Evolutionary conservation across 148 eudicot species (phyloP), one percentile per base, ranked within the genome.

Genomic region (Fagopyrum homotropicum): DNA sequence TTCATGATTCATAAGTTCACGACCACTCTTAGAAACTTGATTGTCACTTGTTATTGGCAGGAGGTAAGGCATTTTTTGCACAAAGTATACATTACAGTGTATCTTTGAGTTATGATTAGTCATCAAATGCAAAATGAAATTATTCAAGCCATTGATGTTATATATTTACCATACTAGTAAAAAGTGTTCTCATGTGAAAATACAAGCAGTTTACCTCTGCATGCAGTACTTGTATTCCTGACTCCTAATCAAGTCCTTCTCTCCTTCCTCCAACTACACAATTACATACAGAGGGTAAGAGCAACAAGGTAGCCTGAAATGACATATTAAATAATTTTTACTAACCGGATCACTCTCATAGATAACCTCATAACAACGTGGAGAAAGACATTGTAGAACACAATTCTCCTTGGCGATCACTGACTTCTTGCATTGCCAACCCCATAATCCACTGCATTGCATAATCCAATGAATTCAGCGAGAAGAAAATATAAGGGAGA

Each of bases 261-360:
- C 98, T 54, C 98, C 97, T 87, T 91, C 98, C 83, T 93, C 98
- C 82, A 93, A 80, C 98, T 93, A 80, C 79, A 70, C 5, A 74
- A 35, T 35, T 40, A 17, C 47, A 15, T 5, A 40, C 71, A 61
- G 29, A 59, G 22, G 68, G 29, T 61, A 9, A 49, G 12, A 9
- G 11, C 52, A 9, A 49, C 52, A 49, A 9, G 12, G 9, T 2
- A 14, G 52, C 11, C 9, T 49, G 3, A 49, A 49, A 14, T 49
- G 35, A 30, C 35, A 30, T 1, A 30, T 30, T 1, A 69, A 6
- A 51, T 6, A 72, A 72, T 22, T 68, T 46, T 6, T 26, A 9
- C 92, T 74, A 43, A 93, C 98, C 83, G 97, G 98, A 83, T 93
- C 98, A 66, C 97, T 86, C 81, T 87, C 93, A 75, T 93, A 93